These are phyloP conservation scores for Harringtonia lauricola DNA, from an alignment of 2,329 filamentous ascomycete species.

Conservation along the genomic window DNA sequence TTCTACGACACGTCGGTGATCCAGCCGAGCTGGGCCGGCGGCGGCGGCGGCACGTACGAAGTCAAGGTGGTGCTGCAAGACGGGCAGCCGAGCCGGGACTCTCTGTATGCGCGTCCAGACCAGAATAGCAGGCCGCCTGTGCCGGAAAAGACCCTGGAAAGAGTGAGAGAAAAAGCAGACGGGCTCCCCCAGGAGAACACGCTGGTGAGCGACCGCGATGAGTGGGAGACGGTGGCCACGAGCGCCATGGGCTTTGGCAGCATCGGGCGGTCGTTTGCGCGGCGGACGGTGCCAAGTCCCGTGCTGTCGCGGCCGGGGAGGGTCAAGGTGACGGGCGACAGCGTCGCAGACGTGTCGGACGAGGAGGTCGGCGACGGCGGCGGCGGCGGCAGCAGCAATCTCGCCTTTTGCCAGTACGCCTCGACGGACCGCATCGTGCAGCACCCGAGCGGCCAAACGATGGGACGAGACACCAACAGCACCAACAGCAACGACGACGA, in stretches of 20 bases:
- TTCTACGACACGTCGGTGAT: conserved; percentile 9
- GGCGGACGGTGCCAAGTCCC: neutral
- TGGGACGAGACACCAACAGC: no score
- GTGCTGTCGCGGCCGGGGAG: conserved; percentile 2
- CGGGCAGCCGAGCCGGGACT: neutral
- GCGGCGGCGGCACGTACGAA: conserved; percentile 8
- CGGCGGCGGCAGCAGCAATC: conserved; percentile 7
- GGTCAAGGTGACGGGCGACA: conserved; percentile 23
- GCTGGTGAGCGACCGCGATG: conserved; percentile 20
- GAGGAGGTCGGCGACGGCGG: no score
- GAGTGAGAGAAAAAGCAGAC: no score
- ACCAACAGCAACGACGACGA: conserved; percentile 4
- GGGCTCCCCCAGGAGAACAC: conserved; percentile 4
- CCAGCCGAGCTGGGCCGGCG: conserved; percentile 8
- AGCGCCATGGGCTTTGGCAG: conserved; percentile 18
- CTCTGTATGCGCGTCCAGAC: neutral
- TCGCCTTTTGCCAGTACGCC: conserved; percentile 12
- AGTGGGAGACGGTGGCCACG: conserved; percentile 27
- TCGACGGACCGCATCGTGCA: conserved; percentile 19
- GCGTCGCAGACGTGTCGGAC: conserved; percentile 34
- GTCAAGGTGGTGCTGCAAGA: conserved; percentile 14
- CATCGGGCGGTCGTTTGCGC: conserved; percentile 5
- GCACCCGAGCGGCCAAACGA: conserved; percentile 13
- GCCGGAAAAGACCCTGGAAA: no score
- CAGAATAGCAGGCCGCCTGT: neutral